A percentile compares a stretch with the other conserved stretches of the same genome.
phyloP scores from a whole-genome alignment of 306 rosid species.

The Lupinus albus region DNA sequence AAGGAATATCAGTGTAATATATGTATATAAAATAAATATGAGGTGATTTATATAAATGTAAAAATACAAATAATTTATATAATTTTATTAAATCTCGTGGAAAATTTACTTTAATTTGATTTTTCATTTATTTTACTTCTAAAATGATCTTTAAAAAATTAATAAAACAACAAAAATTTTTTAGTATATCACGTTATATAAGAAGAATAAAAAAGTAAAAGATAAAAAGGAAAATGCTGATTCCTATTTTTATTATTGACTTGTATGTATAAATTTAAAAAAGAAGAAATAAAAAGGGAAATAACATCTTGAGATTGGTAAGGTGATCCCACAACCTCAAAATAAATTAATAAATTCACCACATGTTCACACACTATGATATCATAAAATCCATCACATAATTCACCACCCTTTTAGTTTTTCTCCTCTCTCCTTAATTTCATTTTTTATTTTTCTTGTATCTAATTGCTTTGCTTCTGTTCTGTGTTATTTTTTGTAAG shows the following conservation, averaged over 20 bases:
- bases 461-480: constrained; percentile 53
- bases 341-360: constrained; percentile 73
- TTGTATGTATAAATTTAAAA: neutral
- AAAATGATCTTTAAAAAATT: neutral
- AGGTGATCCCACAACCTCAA: constrained; percentile 76
- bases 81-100: too few species aligned
- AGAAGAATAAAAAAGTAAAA: too few species aligned
- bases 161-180: too few species aligned
- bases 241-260: constrained; percentile 1
- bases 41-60: too few species aligned
- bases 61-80: too few species aligned
- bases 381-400: constrained; percentile 63
- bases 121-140: constrained; percentile 13
- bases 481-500: constrained; percentile 18
- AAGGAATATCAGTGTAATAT: too few species aligned
- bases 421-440: neutral
- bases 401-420: constrained; percentile 64
- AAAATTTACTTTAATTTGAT: too few species aligned
- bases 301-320: constrained; percentile 64
- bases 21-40: too few species aligned
- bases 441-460: constrained; percentile 37
- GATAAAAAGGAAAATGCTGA: neutral
- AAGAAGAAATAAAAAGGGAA: neutral
- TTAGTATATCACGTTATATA: constrained; percentile 44
- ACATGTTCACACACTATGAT: constrained; percentile 39